phyloP scores from a whole-genome alignment of 2,329 filamentous ascomycete species.

The Aspergillus piperis region DNA sequence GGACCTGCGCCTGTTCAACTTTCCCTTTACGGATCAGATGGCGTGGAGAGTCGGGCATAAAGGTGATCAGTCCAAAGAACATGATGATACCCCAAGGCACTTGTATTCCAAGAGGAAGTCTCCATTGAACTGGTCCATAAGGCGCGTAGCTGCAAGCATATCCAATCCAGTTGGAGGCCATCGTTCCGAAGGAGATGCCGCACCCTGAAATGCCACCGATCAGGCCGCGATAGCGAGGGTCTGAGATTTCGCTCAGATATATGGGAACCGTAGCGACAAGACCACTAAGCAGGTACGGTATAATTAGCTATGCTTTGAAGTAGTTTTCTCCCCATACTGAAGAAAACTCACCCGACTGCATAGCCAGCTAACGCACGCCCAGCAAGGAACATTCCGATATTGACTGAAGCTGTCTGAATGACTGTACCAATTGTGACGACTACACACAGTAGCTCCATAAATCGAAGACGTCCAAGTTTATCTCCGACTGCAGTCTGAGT shows the following conservation, averaged over 20 bases:
- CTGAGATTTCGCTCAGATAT: constrained; percentile 58
- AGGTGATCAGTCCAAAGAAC: constrained; percentile 55
- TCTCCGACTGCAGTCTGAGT: constrained; percentile 58
- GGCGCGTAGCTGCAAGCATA: constrained; percentile 57
- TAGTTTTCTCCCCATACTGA: not conserved
- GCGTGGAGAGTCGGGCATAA: constrained; percentile 59
- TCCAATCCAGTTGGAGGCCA: constrained; percentile 60
- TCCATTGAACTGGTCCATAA: constrained; percentile 57
- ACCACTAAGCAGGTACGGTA: constrained; percentile 34
- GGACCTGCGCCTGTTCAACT: constrained; percentile 50
- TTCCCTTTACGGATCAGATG: constrained; percentile 55
- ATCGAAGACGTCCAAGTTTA: constrained; percentile 54
- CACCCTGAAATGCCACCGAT: constrained; percentile 58
- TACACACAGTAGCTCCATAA: constrained; percentile 57
- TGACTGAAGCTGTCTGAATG: constrained; percentile 57
- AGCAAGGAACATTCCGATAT: constrained; percentile 57
- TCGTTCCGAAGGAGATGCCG: constrained; percentile 58
- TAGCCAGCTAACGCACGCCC: constrained; percentile 52
- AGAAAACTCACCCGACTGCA: constrained; percentile 45
- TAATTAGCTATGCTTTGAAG: not conserved
- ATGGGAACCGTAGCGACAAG: constrained; percentile 57
- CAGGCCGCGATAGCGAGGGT: constrained; percentile 52
- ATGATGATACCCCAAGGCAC: constrained; percentile 59
- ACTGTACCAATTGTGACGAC: constrained; percentile 57
- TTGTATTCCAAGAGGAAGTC: constrained; percentile 57